Evolutionary conservation across 2,329 filamentous ascomycete genomes (phyloP).

Genomic region (Arthrobotrys musiformis): DNA sequence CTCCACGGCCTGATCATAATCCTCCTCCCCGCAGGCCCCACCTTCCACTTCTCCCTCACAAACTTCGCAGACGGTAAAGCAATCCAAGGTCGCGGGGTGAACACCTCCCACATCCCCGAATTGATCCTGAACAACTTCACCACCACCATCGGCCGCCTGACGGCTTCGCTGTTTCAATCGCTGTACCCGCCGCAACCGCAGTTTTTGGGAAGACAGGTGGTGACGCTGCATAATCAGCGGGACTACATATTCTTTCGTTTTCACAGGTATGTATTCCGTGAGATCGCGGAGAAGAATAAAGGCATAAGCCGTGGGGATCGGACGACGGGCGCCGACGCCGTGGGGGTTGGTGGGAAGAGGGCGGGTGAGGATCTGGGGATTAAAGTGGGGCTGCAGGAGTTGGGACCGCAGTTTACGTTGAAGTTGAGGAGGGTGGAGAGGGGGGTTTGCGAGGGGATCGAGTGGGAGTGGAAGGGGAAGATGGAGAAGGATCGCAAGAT

Average conservation of each 20-base stretch:
- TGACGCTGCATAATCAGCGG: slow-evolving; percentile 92
- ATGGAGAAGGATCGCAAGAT: slow-evolving; percentile 95
- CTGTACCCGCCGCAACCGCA: slow-evolving; percentile 85
- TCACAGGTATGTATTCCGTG: slow-evolving; percentile 91
- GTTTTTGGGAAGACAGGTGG: slow-evolving; percentile 84
- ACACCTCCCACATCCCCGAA: slow-evolving; percentile 90
- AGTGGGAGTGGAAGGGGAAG: slow-evolving; percentile 96
- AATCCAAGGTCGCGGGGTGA: slow-evolving; percentile 87
- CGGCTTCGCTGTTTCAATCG: slow-evolving; percentile 83
- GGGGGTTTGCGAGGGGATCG: slow-evolving; percentile 81
- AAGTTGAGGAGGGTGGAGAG: slow-evolving; percentile 92
- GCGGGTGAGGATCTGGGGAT: slow-evolving; percentile 79
- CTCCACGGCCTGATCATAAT: slow-evolving; percentile 84
- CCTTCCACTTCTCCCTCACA: slow-evolving; percentile 89
- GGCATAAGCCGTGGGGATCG: slow-evolving; percentile 54
- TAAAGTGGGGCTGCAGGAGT: slow-evolving; percentile 86
- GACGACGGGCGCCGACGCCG: slow-evolving; percentile 73
- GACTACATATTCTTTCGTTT: slow-evolving; percentile 94
- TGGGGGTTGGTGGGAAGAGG: slow-evolving; percentile 69
- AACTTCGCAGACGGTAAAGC: slow-evolving; percentile 91
- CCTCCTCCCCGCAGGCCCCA: slow-evolving; percentile 84
- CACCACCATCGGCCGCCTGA: slow-evolving; percentile 87
- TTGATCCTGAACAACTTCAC: slow-evolving; percentile 93
- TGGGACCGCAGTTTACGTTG: slow-evolving; percentile 83
- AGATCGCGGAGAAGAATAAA: slow-evolving; percentile 62